Conservation (phyloP, 352 stramenopile species). For the Plasmopara viticola region DNA sequence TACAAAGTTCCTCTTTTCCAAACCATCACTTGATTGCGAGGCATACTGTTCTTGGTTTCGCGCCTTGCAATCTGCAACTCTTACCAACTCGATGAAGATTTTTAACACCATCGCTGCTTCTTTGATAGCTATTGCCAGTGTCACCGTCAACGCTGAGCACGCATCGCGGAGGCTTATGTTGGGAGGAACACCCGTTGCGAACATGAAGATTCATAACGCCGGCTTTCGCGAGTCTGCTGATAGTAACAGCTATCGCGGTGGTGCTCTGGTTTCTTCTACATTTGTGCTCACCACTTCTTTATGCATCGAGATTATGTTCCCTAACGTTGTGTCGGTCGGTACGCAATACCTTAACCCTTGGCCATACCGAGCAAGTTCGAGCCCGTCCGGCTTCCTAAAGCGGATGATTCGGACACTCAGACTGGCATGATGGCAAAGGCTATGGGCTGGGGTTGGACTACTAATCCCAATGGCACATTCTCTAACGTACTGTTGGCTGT, state of each 20-base stretch:
- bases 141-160: too few relatives aligned
- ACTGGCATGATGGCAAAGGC: neutral
- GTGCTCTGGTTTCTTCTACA: conserved; percentile 14
- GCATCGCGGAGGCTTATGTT: too few relatives aligned
- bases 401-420: neutral
- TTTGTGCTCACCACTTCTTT: conserved; percentile 23
- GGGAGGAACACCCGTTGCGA: too few relatives aligned
- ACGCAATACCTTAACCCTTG: conserved; percentile 21
- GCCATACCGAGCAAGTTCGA: neutral
- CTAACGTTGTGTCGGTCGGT: conserved; percentile 24
- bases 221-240: conserved; percentile 14
- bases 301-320: conserved; percentile 6
- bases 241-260: conserved; percentile 21
- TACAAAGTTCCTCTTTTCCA: too few relatives aligned
- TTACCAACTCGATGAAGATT: too few relatives aligned
- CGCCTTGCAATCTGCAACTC: too few relatives aligned
- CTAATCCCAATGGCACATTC: neutral
- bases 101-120: too few relatives aligned
- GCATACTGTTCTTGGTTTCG: too few relatives aligned
- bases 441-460: neutral
- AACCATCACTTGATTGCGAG: too few relatives aligned
- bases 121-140: too few relatives aligned
- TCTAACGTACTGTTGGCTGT: neutral
- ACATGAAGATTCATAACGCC: conserved; percentile 25
- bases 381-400: neutral